Percentiles rank a stretch among this genome's conserved stretches.
phyloP scores from a whole-genome alignment of 2,329 filamentous ascomycete genomes.

The Aureobasidium lini region DNA sequence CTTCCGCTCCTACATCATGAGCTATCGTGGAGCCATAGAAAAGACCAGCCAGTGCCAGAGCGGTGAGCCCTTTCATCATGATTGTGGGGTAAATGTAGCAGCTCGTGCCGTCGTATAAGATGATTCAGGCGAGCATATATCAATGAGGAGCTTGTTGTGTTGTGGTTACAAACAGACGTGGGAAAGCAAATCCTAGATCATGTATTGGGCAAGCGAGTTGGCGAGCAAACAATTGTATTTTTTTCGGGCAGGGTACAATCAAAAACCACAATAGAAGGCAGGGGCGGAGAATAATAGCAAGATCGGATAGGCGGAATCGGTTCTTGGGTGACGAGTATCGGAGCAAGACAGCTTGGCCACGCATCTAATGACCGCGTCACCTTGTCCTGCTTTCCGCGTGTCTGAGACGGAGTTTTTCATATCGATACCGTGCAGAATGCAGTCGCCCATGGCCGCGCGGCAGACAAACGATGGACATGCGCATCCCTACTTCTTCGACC shows the following conservation, averaged over 20 bases:
- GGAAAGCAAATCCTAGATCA: neutral
- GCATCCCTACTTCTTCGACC: slow-evolving; percentile 4
- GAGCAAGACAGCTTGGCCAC: slow-evolving; percentile 11
- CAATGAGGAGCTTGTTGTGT: neutral
- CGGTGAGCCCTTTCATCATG: neutral
- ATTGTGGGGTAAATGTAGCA: neutral
- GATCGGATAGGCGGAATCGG: neutral
- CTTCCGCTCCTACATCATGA: slow-evolving; percentile 3
- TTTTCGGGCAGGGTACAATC: neutral
- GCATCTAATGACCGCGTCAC: slow-evolving; percentile 11
- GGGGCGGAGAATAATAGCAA: neutral
- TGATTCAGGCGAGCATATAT: neutral
- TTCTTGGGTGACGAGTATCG: neutral
- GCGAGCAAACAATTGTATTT: neutral
- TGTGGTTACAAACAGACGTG: neutral
- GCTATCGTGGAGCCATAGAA: neutral
- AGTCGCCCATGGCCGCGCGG: slow-evolving; percentile 6
- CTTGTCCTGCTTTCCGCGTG: neutral
- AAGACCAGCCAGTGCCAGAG: neutral
- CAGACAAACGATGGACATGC: slow-evolving; percentile 10
- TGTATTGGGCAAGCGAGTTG: neutral
- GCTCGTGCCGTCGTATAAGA: neutral
- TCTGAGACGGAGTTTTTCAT: neutral
- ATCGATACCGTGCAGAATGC: neutral
- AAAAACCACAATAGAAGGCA: slow-evolving; percentile 1